Conservation (phyloP, 2,329 filamentous ascomycete species). For the Penicillium digitatum region DNA sequence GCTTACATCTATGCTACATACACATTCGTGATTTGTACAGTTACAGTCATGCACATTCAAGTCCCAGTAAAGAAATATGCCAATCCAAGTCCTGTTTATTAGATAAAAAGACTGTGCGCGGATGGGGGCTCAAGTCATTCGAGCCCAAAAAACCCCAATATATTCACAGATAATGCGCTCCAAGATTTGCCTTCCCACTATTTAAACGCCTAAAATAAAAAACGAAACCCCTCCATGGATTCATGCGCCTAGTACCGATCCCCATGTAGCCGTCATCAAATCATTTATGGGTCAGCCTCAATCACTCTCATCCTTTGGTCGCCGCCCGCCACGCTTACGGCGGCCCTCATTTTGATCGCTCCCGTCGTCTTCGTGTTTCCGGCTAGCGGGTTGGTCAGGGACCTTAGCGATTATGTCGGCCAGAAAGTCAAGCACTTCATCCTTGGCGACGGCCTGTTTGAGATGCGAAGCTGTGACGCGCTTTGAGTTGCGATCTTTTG, state of each 20-base stretch:
- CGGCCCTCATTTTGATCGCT: constrained; percentile 49
- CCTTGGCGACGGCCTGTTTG: constrained; percentile 81
- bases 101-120: neutral
- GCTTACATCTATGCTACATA: neutral
- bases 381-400: constrained; percentile 55
- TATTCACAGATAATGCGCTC: constrained; percentile 29
- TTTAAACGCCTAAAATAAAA: constrained; percentile 9
- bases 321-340: constrained; percentile 43
- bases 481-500: constrained; percentile 77
- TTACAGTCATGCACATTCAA: neutral
- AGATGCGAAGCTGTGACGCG: constrained; percentile 86
- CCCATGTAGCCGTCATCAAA: constrained; percentile 24
- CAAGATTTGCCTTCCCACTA: constrained; percentile 14
- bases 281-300: constrained; percentile 17
- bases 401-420: constrained; percentile 86
- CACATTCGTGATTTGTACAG: neutral
- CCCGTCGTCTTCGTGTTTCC: constrained; percentile 44
- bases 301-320: constrained; percentile 42
- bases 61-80: neutral
- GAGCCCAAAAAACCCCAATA: constrained; percentile 11
- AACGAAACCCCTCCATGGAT: neutral
- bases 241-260: constrained; percentile 21
- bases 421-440: constrained; percentile 93
- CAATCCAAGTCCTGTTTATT: neutral
- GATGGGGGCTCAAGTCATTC: neutral